These are phyloP conservation scores for Physcomitrium patens DNA, from an alignment of 225 moss, liverwort and hornwort species.

Conservation along the genomic window DNA sequence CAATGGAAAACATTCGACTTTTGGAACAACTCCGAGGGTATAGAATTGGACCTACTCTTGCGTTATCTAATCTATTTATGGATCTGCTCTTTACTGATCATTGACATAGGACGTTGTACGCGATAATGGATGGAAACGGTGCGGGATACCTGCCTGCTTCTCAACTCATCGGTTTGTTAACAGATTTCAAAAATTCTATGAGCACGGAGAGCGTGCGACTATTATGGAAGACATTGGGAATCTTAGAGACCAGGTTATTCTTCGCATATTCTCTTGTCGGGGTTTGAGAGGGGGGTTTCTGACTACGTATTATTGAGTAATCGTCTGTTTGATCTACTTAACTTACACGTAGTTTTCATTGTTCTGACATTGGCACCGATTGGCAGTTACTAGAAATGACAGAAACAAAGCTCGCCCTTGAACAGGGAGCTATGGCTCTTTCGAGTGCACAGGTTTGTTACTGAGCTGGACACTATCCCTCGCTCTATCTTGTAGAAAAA, in stretches of 20 bases:
- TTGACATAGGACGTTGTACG: neutral
- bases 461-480: neutral
- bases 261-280: neutral
- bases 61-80: too few species aligned
- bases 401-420: conserved; percentile 72
- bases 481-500: neutral
- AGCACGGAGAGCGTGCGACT: conserved; percentile 70
- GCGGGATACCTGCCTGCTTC: neutral
- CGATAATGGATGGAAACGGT: neutral
- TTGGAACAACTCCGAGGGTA: conserved; percentile 93
- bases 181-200: conserved; percentile 89
- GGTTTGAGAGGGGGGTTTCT: neutral
- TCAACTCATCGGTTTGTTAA: neutral
- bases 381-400: conserved; percentile 75
- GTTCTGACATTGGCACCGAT: conserved; percentile 19
- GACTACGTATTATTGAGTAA: neutral
- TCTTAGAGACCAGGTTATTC: conserved; percentile 76
- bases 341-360: neutral
- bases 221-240: conserved; percentile 73
- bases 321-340: too few species aligned
- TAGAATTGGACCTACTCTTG: neutral
- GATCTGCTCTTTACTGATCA: too few species aligned
- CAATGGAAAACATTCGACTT: conserved; percentile 93
- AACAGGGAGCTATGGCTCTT: conserved; percentile 53
- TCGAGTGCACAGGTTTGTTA: conserved; percentile 81